phyloP scores from a whole-genome alignment of 352 stramenopile genomes.

The Phytophthora aleatoria region DNA sequence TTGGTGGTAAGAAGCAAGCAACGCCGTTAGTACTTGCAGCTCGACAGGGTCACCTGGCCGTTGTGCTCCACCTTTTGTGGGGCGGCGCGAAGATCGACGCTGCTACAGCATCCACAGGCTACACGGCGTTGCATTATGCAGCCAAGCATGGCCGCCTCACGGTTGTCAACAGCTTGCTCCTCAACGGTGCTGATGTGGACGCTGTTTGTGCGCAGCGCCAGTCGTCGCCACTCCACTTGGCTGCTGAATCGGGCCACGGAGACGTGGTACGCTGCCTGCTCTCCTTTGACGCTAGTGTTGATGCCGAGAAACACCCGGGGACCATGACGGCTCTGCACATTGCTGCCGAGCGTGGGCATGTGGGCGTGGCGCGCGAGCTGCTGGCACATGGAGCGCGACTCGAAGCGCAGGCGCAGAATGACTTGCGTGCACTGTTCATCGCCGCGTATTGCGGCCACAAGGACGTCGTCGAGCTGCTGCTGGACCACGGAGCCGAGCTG shows the following conservation, averaged over 20 bases:
- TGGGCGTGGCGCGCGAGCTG: constrained; percentile 44
- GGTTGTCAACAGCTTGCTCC: constrained; percentile 58
- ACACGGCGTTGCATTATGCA: constrained; percentile 58
- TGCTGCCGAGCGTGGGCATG: constrained; percentile 53
- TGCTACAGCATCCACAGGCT: constrained; percentile 41
- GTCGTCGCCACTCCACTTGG: constrained; percentile 52
- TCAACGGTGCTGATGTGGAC: constrained; percentile 58
- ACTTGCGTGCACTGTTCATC: constrained; percentile 53
- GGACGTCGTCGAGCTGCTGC: constrained; percentile 44
- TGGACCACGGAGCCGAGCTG: constrained; percentile 46
- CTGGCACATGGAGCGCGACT: constrained; percentile 47
- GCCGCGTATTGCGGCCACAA: constrained; percentile 55
- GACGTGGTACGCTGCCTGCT: constrained; percentile 59
- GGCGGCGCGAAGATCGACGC: constrained; percentile 48
- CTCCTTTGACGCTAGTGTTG: constrained; percentile 53
- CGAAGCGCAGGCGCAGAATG: constrained; percentile 48
- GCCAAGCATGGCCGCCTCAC: constrained; percentile 57
- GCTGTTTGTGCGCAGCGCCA: constrained; percentile 41
- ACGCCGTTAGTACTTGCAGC: constrained; percentile 56
- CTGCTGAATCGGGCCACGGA: constrained; percentile 51
- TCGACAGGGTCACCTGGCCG: constrained; percentile 47
- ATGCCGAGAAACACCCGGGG: constrained; percentile 44
- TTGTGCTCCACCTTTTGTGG: constrained; percentile 61
- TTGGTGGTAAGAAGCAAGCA: constrained; percentile 38
- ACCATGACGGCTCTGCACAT: constrained; percentile 64